These are phyloP conservation scores for Cucurbita pepo DNA, from an alignment of 306 rosid genomes.

Conservation along the genomic window DNA sequence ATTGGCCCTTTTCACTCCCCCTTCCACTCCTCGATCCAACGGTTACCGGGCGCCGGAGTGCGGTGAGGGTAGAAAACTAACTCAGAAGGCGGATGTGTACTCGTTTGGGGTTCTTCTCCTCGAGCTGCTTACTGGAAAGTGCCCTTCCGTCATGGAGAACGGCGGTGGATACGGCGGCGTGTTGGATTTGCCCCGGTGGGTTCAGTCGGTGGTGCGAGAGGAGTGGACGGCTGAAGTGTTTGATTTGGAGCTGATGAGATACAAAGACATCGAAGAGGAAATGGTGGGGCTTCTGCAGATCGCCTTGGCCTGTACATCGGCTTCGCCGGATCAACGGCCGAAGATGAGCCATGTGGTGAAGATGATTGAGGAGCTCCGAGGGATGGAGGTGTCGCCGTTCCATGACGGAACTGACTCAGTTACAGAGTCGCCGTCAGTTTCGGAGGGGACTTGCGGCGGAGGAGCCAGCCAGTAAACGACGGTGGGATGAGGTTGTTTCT, in stretches of 20 bases:
- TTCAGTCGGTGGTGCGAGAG: slow-evolving; percentile 77
- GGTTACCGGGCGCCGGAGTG: slow-evolving; percentile 79
- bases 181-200: slow-evolving; percentile 68
- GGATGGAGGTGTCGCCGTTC: slow-evolving; percentile 31
- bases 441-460: slow-evolving; percentile 37
- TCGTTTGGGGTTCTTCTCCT: slow-evolving; percentile 65
- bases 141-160: slow-evolving; percentile 41
- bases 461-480: slow-evolving; percentile 6
- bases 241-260: slow-evolving; percentile 85
- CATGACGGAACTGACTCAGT: slow-evolving; percentile 38
- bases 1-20: slow-evolving; percentile 30
- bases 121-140: slow-evolving; percentile 76
- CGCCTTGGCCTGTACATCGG: slow-evolving; percentile 41
- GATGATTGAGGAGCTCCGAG: slow-evolving; percentile 68
- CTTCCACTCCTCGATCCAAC: slow-evolving; percentile 25
- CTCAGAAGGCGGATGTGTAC: slow-evolving; percentile 58
- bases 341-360: slow-evolving; percentile 64
- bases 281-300: slow-evolving; percentile 73
- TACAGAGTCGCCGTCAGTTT: slow-evolving; percentile 37
- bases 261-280: slow-evolving; percentile 80
- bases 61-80: slow-evolving; percentile 36
- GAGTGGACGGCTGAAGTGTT: slow-evolving; percentile 97
- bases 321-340: slow-evolving; percentile 60
- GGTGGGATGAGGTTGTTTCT: background rate
- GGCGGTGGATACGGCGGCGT: slow-evolving; percentile 24